Evolutionary conservation across 2,329 filamentous ascomycete genomes (phyloP), one percentile per base, ranked within the genome.

Genomic region (Colletotrichum tofieldiae): DNA sequence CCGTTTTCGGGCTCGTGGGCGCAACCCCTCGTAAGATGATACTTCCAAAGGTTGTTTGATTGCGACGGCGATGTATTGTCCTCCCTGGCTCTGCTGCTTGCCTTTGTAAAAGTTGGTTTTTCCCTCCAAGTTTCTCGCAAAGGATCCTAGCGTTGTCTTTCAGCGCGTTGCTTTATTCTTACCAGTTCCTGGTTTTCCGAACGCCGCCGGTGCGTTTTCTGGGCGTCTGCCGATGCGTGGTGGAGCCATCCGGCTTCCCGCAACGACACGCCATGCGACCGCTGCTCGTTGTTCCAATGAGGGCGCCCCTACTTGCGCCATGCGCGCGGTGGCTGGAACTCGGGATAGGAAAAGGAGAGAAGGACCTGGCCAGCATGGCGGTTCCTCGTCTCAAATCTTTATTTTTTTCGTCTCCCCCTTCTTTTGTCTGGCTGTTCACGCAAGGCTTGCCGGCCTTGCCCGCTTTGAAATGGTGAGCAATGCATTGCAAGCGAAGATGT

Each of bases 181-280:
- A 35, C 32, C 23, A 58, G 56, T 29, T 41, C n/a, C 9, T 41
- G 20, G 9, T 5, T 26, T 52, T 29, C 23, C 5, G 23, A 35
- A 47, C 18, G 47, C 29, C 9, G 47, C 16, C 47, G 23, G 26
- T n/a, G 56, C 37, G 56, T 16, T 6, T 26, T 58, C 54, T 58
- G 35, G 55, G 55, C n/a, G 55, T 41, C 23, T 58, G 23, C 55
- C 35, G 64, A 66, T 26, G 54, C 14, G 20, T 60, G 41, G 51
- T 51, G 43, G 61, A 26, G 29, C 61, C 51, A 32, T 45, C 41
- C 32, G 41, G 59, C 41, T 64, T 58, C 35, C 65, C 37, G 32
- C 59, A 67, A 35, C n/a, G 37, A 62, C 49, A 35, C 16, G 49
- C 35, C 41, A 39, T 41, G 41, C 39, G 41, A 41, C 29, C n/a